These are phyloP conservation scores for Pistacia atlantica DNA, from an alignment of 345 rosid genomes.

Conservation along the genomic window DNA sequence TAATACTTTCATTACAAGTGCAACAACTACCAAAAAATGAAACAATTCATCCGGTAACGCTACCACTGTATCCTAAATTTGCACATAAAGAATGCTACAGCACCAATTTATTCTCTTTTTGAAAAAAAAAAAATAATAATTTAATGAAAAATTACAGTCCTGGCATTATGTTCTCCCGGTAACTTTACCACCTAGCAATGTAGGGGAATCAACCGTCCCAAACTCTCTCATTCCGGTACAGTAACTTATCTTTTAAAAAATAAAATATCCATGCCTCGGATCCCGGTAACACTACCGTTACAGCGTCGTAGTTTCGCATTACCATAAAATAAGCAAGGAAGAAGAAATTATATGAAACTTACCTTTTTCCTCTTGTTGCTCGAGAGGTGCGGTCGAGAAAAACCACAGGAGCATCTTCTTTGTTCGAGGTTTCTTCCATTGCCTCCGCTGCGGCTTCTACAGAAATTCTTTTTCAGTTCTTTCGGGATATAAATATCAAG, in stretches of 20 bases:
- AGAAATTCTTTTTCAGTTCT: background rate
- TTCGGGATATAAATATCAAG: background rate
- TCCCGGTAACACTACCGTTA: no score
- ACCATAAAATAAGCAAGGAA: no score
- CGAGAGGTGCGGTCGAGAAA: constrained; percentile 76
- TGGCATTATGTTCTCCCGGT: background rate
- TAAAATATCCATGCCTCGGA: no score
- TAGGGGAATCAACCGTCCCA: no score
- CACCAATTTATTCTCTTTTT: no score
- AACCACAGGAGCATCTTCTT: constrained; percentile 44
- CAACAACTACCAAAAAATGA: background rate
- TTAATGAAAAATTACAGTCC: no score
- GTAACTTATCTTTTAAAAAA: no score
- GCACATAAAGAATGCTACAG: no score
- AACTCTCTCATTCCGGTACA: no score
- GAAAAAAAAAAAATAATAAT: no score
- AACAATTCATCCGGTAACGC: background rate
- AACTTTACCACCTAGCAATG: background rate
- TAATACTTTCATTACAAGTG: background rate
- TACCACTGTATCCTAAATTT: no score
- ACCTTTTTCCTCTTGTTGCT: constrained; percentile 82
- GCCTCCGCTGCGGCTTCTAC: background rate
- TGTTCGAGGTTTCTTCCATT: constrained; percentile 40
- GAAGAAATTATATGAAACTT: background rate
- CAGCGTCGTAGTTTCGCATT: no score